Evolutionary conservation across 306 rosid species (phyloP), one percentile per base, ranked within the genome.

Genomic region (Quercus engelmannii): DNA sequence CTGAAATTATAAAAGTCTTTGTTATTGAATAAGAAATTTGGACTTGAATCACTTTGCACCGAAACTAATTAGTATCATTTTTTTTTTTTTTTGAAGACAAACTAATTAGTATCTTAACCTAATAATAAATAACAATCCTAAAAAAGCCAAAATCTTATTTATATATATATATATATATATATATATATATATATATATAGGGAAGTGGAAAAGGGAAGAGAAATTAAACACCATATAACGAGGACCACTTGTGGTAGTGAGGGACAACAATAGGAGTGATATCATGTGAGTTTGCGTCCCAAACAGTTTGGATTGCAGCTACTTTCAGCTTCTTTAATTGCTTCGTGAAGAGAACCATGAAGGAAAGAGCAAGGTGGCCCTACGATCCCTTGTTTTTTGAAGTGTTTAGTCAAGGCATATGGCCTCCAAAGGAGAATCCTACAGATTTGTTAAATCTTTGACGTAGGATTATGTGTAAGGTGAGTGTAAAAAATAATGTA

Each of bases 171-270:
- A n/a, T n/a, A n/a, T 33, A 35, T 35, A 35, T 35, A 35, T 33
- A 5, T 35, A 35, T 35, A 33, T 33, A 33, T 35, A 35, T 35
- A 35, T 35, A 35, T 38, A 38, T 33, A 5, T 5, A 30, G 4
- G 4, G 31, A 30, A 30, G 31, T 30, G 31, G 78, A 63, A 38
- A 46, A 63, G 41, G 61, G 64, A 56, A 67, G 55, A 70, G 74
- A 75, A 26, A 73, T 61, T 43, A 43, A 43, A 10, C 0, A 83
- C 83, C 87, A 71, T 83, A 79, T 75, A 75, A 46, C 5, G 77
- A 62, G 61, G 83, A 79, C 87, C 87, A 83, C 20, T 15, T 76
- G 51, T 71, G 75, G 72, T 75, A 75, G 59, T 83, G 81, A n/a
- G 86, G 86, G 43, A 79, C 71, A 62, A 83, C 67, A 71, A 71